Evolutionary conservation across 306 rosid genomes (phyloP).

Genomic region (Lotus japonicus): DNA sequence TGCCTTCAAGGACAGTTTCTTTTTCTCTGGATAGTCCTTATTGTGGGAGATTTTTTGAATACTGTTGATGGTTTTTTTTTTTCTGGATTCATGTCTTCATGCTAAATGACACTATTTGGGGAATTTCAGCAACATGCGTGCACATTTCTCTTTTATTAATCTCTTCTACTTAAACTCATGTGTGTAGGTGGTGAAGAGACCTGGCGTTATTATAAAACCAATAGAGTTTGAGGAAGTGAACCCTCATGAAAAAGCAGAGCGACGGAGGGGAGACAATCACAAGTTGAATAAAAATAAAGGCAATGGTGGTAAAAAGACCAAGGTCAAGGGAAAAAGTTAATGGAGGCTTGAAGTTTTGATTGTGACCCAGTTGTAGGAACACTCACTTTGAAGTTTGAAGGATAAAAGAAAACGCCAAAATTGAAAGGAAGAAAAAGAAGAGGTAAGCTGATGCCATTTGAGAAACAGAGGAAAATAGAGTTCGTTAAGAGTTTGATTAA

Average conservation of each 20-base stretch:
- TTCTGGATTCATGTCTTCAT: neutral
- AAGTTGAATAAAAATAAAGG: conserved; percentile 32
- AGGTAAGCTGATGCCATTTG: neutral
- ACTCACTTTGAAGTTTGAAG: conserved; percentile 9
- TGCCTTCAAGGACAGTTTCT: too few species aligned
- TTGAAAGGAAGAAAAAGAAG: neutral
- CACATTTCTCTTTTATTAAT: neutral
- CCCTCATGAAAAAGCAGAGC: conserved; percentile 44
- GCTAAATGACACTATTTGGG: neutral
- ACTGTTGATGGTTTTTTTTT: neutral
- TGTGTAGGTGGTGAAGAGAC: conserved; percentile 74
- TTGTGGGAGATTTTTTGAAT: neutral
- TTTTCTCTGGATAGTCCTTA: neutral
- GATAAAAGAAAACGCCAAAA: neutral
- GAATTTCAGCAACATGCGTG: neutral
- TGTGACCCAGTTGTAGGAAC: neutral
- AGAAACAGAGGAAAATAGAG: too few species aligned
- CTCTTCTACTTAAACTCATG: too few species aligned
- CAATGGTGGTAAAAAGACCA: conserved; percentile 34
- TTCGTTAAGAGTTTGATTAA: too few species aligned
- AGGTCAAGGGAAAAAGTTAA: conserved; percentile 8
- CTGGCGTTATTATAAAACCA: conserved; percentile 78
- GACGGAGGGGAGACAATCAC: conserved; percentile 40
- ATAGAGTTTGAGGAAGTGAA: conserved; percentile 64
- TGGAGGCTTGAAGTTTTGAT: neutral